These are phyloP conservation scores for Aspergillaceae sp. DNA, from an alignment of 2,329 filamentous ascomycete genomes.

Conservation along the genomic window DNA sequence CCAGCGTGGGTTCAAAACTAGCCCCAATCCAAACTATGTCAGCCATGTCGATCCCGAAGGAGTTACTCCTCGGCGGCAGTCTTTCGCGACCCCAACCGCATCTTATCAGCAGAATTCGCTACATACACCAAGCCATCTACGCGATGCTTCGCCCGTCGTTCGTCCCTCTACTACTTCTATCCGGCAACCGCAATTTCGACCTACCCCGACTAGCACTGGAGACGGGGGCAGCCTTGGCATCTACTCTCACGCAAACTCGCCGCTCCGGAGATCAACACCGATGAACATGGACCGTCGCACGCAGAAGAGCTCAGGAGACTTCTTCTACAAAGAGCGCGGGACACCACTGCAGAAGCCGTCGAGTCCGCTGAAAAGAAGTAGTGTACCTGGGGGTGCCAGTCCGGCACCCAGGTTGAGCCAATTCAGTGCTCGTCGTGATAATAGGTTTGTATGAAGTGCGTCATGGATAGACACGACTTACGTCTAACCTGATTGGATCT, in stretches of 20 bases:
- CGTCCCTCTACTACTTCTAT: conserved; percentile 38
- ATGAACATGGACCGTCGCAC: conserved; percentile 41
- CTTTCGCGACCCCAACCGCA: conserved; percentile 39
- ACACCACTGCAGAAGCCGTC: conserved; percentile 32
- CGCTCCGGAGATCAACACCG: conserved; percentile 68
- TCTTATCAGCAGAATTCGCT: conserved; percentile 22
- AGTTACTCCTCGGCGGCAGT: conserved; percentile 27
- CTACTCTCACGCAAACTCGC: conserved; percentile 70
- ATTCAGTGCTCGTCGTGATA: conserved; percentile 20
- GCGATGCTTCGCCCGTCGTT: conserved; percentile 41
- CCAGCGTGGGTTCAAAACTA: conserved; percentile 68
- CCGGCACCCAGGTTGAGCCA: conserved; percentile 28
- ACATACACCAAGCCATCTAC: conserved; percentile 37
- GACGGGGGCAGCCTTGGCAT: conserved; percentile 74
- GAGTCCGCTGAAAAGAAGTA: conserved; percentile 38
- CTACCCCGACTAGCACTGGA: conserved; percentile 35
- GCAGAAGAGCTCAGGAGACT: conserved; percentile 35
- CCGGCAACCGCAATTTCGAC: conserved; percentile 47
- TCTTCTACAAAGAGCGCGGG: conserved; percentile 27
- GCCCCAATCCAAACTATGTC: conserved; percentile 73
- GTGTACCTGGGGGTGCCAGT: conserved; percentile 28
- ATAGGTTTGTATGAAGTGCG: background rate
- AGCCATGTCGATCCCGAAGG: conserved; percentile 63
- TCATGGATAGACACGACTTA: too few relatives aligned
- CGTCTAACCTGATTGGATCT: too few relatives aligned